A percentile compares a stretch with the other conserved stretches of the same genome.
phyloP scores from a whole-genome alignment of 257 asterid genomes.

The Salvia splendens region DNA sequence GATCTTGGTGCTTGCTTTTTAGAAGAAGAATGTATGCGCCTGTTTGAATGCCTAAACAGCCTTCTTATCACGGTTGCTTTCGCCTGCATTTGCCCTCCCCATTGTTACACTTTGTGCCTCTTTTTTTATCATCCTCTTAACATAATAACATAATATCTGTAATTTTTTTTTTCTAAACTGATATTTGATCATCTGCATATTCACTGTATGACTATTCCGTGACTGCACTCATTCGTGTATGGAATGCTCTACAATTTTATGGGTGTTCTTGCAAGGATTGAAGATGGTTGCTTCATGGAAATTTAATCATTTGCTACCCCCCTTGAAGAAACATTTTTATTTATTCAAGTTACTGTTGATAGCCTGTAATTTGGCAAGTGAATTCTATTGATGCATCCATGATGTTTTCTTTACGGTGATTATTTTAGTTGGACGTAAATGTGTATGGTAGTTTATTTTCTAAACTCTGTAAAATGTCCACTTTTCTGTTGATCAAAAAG shows the following conservation, averaged over 20 bases:
- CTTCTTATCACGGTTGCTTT: not conserved
- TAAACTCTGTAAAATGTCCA: not conserved
- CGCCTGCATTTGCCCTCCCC: not conserved
- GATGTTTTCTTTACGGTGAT: not conserved
- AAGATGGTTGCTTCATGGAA: not conserved
- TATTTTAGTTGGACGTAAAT: not conserved
- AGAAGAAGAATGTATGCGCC: not conserved
- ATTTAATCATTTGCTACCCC: not conserved
- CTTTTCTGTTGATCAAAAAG: not conserved
- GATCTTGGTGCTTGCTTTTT: not conserved
- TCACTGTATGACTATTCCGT: not conserved
- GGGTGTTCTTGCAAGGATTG: not conserved
- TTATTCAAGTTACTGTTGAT: not conserved
- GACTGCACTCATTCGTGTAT: not conserved
- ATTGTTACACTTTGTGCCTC: not conserved
- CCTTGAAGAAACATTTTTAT: not conserved
- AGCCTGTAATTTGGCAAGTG: not conserved
- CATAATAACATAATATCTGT: not conserved
- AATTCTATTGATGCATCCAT: not conserved
- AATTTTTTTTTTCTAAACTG: not conserved
- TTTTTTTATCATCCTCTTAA: not conserved
- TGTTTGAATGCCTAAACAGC: not conserved
- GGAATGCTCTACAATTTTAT: not conserved
- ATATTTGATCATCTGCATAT: slow-evolving; percentile 3
- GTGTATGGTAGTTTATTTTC: not conserved